Conservation (phyloP, 768 basidiomycete species). For the Hortiboletus campestris region DNA sequence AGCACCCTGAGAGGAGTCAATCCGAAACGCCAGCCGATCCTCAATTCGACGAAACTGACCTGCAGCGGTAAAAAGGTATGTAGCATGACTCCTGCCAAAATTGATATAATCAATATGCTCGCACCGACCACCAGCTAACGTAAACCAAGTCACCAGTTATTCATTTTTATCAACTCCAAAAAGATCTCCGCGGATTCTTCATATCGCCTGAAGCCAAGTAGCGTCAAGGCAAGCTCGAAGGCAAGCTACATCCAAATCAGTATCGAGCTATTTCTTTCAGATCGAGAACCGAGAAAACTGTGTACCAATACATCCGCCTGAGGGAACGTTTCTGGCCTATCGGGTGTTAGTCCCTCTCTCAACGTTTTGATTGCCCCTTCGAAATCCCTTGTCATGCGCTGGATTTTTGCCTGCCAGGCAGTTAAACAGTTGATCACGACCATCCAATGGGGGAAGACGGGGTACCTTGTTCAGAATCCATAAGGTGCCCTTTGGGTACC, state of each 20-base stretch:
- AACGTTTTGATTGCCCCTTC: constrained; percentile 65
- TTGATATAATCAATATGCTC: background rate
- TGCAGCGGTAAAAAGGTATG: constrained; percentile 77
- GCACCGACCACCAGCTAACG: background rate
- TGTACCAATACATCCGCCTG: constrained; percentile 72
- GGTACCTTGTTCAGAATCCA: constrained; percentile 71
- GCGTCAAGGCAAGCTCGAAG: constrained; percentile 78
- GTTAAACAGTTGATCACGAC: background rate
- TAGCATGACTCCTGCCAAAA: constrained; percentile 63
- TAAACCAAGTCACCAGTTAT: constrained; percentile 54
- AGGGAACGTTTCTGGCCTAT: constrained; percentile 52
- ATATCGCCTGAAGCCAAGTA: constrained; percentile 62
- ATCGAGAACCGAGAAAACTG: background rate
- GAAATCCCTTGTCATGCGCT: constrained; percentile 67
- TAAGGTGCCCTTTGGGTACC: constrained; percentile 65
- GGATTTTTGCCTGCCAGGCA: constrained; percentile 58
- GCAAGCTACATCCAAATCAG: constrained; percentile 44
- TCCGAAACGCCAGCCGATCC: background rate
- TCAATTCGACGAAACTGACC: constrained; percentile 33
- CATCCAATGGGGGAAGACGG: background rate
- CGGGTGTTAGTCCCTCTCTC: constrained; percentile 53
- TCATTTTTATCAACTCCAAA: constrained; percentile 60
- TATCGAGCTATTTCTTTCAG: background rate
- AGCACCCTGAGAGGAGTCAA: constrained; percentile 47
- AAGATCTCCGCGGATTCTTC: constrained; percentile 68